Conservation (phyloP, 805 yeast genomes). For the Hanseniaspora guilliermondii region DNA sequence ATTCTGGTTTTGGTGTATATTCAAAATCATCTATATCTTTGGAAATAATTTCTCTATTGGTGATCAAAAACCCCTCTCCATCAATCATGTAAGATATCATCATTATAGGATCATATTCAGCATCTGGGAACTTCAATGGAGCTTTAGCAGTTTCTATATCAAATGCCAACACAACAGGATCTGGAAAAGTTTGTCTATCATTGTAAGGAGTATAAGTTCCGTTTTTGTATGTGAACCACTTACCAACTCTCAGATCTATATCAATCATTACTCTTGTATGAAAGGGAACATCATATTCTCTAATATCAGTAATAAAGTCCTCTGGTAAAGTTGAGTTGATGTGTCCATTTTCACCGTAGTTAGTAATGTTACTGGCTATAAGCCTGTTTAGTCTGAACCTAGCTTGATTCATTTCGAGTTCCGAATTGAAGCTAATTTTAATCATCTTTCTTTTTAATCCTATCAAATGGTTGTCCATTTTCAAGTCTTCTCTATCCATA, state of each 20-base stretch:
- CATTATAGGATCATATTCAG: constrained; percentile 84
- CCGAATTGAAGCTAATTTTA: constrained; percentile 61
- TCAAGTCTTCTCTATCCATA: constrained; percentile 63
- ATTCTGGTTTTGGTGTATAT: constrained; percentile 94
- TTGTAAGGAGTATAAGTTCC: constrained; percentile 42
- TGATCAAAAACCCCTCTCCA: constrained; percentile 88
- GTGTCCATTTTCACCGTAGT: constrained; percentile 50
- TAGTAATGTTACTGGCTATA: constrained; percentile 28
- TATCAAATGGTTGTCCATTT: constrained; percentile 71
- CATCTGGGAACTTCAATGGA: constrained; percentile 90
- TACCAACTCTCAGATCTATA: constrained; percentile 74
- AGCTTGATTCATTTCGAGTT: constrained; percentile 61
- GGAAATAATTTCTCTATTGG: constrained; percentile 86
- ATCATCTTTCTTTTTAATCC: constrained; percentile 59
- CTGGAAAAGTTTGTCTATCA: constrained; percentile 85
- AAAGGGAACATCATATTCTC: constrained; percentile 94
- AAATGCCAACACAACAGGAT: constrained; percentile 90
- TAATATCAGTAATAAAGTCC: constrained; percentile 61
- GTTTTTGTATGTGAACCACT: constrained; percentile 80
- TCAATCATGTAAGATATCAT: constrained; percentile 99
- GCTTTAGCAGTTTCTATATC: constrained; percentile 97
- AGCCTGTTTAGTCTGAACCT: constrained; percentile 52
- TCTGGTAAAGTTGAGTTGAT: constrained; percentile 32
- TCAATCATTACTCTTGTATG: constrained; percentile 96
- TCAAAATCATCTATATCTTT: constrained; percentile 95